Evolutionary conservation across 306 rosid genomes (phyloP).

Genomic region (Pterocarpus macrocarpus): DNA sequence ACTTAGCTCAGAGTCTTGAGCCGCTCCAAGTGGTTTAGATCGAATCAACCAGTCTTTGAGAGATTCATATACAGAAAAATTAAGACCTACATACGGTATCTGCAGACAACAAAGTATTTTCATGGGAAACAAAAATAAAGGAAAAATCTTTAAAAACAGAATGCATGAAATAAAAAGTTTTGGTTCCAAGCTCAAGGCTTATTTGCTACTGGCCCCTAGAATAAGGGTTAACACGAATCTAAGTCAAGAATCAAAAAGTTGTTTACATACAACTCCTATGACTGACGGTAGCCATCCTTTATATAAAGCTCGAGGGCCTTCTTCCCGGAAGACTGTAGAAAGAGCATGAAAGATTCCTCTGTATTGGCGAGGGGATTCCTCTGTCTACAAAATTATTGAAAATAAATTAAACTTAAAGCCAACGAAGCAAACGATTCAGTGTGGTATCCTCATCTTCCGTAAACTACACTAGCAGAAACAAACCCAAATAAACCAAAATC

Average conservation of each 20-base stretch:
- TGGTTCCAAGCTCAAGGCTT: not conserved
- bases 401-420: constrained; percentile 20
- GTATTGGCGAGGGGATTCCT: constrained; percentile 66
- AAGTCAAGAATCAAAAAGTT: not conserved
- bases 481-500: constrained; percentile 29
- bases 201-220: not conserved
- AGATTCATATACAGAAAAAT: constrained; percentile 93
- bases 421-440: constrained; percentile 14
- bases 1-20: constrained; percentile 77
- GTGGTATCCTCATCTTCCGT: constrained; percentile 5
- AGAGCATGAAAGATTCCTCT: constrained; percentile 75
- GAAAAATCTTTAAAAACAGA: constrained; percentile 9
- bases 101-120: constrained; percentile 44
- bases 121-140: not conserved
- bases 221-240: not conserved
- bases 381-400: constrained; percentile 54
- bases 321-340: constrained; percentile 73
- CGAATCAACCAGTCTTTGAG: constrained; percentile 85
- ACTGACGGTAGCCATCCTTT: constrained; percentile 83
- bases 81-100: constrained; percentile 95
- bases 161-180: not conserved
- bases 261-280: constrained; percentile 69
- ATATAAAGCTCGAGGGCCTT: constrained; percentile 72
- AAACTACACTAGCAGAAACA: not conserved
- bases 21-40: constrained; percentile 72